Evolutionary conservation across 2,329 filamentous ascomycete species (phyloP), one percentile per base, ranked within the genome.

Genomic region (Aspergillus fischeri): DNA sequence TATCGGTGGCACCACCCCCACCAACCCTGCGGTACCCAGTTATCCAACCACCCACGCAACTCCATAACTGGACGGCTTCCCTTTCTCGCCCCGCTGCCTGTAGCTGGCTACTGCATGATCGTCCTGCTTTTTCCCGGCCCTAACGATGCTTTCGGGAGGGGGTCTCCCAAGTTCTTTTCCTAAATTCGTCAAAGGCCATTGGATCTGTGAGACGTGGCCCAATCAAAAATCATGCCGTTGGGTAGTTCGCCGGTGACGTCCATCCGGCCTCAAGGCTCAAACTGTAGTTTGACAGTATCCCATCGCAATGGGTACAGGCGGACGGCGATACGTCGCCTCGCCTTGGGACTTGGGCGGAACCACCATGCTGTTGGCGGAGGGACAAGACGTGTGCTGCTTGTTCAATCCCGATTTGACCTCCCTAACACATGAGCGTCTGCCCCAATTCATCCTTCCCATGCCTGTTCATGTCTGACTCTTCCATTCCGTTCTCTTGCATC

Each of bases 161-260:
- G 51, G 54, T 58, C 62, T 54, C 60, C 60, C 56, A 56, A 61
- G 53, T 53, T 56, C 52, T 57, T 53, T 65, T 57, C 59, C 59
- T 63, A 65, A 62, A 42, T 57, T 56, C 61, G 56, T 65, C 62
- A 62, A 63, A 59, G 63, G 54, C 60, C 60, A 67, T 67, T 67
- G 67, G 65, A 61, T 61, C 68, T 60, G 61, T 64, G 67, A 74
- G 70, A 77, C 74, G 74, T 77, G 74, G 74, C 65, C 73, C 74
- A 76, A 76, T 76, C 61, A 69, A 56, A 68, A 56, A 35, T 35
- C 51, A 57, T 65, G 59, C 55, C 62, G 64, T 70, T 65, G 62
- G 67, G 66, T 63, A 65, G 67, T 71, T 73, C 70, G 63, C 66
- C 58, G 53, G 68, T 69, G 66, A 69, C 65, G 65, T 72, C 65